phyloP scores from a whole-genome alignment of 192 early-diverging fungal species.

The Kappamyces sp. region DNA sequence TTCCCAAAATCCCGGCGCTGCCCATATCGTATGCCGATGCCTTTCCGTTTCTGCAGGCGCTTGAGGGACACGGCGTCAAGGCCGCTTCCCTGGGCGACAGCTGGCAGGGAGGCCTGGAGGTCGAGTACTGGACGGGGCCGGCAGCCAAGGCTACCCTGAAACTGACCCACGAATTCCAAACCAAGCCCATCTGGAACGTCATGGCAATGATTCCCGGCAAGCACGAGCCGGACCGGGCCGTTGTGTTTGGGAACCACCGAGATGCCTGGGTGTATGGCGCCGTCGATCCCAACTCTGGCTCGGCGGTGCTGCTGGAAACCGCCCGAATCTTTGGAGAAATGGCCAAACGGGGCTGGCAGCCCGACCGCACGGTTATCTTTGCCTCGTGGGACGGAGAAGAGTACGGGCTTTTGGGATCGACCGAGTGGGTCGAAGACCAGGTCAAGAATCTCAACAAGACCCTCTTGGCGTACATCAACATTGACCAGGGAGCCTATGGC shows the following conservation, averaged over 20 bases:
- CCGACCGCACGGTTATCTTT: constrained; percentile 52
- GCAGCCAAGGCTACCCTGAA: constrained; percentile 35
- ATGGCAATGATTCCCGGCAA: constrained; percentile 50
- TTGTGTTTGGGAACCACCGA: constrained; percentile 60
- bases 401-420: constrained; percentile 57
- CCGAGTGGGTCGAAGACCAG: constrained; percentile 62
- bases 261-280: constrained; percentile 63
- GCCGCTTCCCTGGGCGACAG: constrained; percentile 22
- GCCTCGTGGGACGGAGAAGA: constrained; percentile 66
- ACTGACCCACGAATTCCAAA: constrained; percentile 42
- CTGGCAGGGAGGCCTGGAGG: constrained; percentile 50
- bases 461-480: constrained; percentile 52
- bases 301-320: constrained; percentile 52
- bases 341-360: constrained; percentile 52
- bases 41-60: constrained; percentile 45
- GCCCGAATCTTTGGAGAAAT: constrained; percentile 47
- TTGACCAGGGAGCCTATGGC: constrained; percentile 36
- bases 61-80: constrained; percentile 37
- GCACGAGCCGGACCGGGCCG: constrained; percentile 38
- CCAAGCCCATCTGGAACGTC: constrained; percentile 54
- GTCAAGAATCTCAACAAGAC: constrained; percentile 43
- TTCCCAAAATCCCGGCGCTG: constrained; percentile 55
- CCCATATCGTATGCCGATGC: constrained; percentile 61
- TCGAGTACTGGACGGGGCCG: constrained; percentile 52
- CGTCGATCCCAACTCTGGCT: constrained; percentile 56